Conservation (phyloP, 2,329 filamentous ascomycete species). For the Aspergillus brasiliensis region DNA sequence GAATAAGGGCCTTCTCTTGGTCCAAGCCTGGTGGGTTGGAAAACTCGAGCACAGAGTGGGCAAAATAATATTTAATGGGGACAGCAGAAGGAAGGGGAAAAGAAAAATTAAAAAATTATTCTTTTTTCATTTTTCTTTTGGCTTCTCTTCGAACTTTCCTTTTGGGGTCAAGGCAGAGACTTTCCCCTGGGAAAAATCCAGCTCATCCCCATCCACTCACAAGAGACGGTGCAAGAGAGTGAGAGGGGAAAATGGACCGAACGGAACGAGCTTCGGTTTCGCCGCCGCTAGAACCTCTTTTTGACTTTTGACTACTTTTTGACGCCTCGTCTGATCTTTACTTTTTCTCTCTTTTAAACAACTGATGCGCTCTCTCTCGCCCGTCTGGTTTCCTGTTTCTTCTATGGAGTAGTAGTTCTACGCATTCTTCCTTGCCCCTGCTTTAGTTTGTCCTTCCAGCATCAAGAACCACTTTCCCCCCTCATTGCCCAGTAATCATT, state of each 20-base stretch:
- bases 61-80: neutral
- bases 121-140: slow-evolving; percentile 20
- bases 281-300: neutral
- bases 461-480: too few relatives aligned
- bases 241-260: neutral
- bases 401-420: neutral
- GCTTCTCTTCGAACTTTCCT: slow-evolving; percentile 13
- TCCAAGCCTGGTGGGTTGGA: slow-evolving; percentile 8
- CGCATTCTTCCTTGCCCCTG: neutral
- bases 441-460: too few relatives aligned
- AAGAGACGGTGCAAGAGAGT: neutral
- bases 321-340: neutral
- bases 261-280: neutral
- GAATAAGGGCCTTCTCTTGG: neutral
- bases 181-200: slow-evolving; percentile 4
- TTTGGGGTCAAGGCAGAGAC: slow-evolving; percentile 2
- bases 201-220: slow-evolving; percentile 4
- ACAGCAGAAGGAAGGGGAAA: slow-evolving; percentile 8
- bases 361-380: neutral
- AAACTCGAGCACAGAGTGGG: neutral
- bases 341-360: neutral
- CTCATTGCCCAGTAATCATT: too few relatives aligned
- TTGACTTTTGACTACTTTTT: too few relatives aligned
- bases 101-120: slow-evolving; percentile 18
- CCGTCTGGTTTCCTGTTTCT: neutral